These are phyloP conservation scores for Capsicum pubescens DNA, from an alignment of 257 asterid species.

Conservation along the genomic window DNA sequence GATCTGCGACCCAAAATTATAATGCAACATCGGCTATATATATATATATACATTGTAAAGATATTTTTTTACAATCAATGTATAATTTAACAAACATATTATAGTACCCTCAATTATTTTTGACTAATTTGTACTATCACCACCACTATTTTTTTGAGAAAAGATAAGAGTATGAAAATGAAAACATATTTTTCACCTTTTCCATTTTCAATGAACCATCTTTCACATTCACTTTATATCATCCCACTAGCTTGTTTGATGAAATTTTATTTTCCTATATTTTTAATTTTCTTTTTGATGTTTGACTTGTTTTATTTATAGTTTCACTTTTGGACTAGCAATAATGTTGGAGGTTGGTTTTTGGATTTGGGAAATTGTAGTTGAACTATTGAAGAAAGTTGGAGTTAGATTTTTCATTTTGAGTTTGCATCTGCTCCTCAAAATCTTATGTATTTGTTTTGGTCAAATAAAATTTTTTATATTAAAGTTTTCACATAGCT, in stretches of 20 bases:
- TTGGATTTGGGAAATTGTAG: slow-evolving; percentile 14
- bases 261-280: not conserved
- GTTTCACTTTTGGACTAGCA: not conserved
- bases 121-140: not conserved
- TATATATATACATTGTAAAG: not conserved
- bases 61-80: not conserved
- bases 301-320: slow-evolving; percentile 12
- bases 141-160: not conserved
- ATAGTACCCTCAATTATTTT: not conserved
- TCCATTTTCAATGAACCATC: slow-evolving; percentile 3
- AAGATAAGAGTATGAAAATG: slow-evolving; percentile 1
- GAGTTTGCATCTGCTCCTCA: slow-evolving; percentile 25
- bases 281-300: not conserved
- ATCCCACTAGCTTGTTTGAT: slow-evolving; percentile 5
- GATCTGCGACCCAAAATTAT: no score
- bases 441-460: not conserved
- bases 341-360: not conserved
- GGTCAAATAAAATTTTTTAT: not conserved
- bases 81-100: not conserved
- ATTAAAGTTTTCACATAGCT: slow-evolving; percentile 12
- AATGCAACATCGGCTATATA: no score
- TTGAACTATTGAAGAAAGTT: slow-evolving; percentile 22
- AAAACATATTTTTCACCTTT: not conserved
- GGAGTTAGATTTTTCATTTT: slow-evolving; percentile 23
- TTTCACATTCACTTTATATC: not conserved